Conservation (phyloP, 2,329 filamentous ascomycete species). For the Neophaeococcomyces mojaviensis region DNA sequence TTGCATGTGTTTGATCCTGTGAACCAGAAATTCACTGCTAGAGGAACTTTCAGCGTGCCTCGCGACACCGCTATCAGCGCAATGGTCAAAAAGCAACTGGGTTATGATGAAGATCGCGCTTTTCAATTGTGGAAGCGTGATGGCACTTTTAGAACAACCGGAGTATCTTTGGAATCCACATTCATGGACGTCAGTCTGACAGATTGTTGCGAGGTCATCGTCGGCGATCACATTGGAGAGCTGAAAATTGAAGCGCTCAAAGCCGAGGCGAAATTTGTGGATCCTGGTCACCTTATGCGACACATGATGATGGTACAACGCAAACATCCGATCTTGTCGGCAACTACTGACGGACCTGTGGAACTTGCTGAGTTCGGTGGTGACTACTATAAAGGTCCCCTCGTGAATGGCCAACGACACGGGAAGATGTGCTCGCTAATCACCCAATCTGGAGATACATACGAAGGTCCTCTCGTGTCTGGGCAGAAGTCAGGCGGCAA, state of each 20-base stretch:
- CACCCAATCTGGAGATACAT: slow-evolving; percentile 47
- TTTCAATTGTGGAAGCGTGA: slow-evolving; percentile 38
- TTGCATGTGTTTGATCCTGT: slow-evolving; percentile 48
- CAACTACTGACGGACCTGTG: slow-evolving; percentile 25
- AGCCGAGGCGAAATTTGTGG: slow-evolving; percentile 26
- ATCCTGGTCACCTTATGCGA: slow-evolving; percentile 13
- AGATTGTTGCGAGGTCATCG: slow-evolving; percentile 35
- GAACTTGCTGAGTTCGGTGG: slow-evolving; percentile 45
- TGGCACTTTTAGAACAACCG: slow-evolving; percentile 4
- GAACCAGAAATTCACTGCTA: slow-evolving; percentile 34
- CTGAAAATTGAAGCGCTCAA: slow-evolving; percentile 20
- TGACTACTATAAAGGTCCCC: slow-evolving; percentile 50
- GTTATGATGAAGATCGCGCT: slow-evolving; percentile 31
- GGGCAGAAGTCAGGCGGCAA: slow-evolving; percentile 45
- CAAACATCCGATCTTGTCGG: slow-evolving; percentile 15
- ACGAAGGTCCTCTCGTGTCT: slow-evolving; percentile 48
- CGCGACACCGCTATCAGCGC: slow-evolving; percentile 34
- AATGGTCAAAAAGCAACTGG: slow-evolving; percentile 33
- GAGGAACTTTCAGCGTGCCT: slow-evolving; percentile 37
- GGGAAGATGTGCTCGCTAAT: slow-evolving; percentile 47
- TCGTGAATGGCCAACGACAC: slow-evolving; percentile 44
- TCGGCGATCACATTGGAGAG: slow-evolving; percentile 34
- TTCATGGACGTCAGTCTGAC: slow-evolving; percentile 22
- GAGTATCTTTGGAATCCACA: slow-evolving; percentile 9
- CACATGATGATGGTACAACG: slow-evolving; percentile 18